Evolutionary conservation across 2,329 filamentous ascomycete genomes (phyloP).

Genomic region (Myotisia sp.): DNA sequence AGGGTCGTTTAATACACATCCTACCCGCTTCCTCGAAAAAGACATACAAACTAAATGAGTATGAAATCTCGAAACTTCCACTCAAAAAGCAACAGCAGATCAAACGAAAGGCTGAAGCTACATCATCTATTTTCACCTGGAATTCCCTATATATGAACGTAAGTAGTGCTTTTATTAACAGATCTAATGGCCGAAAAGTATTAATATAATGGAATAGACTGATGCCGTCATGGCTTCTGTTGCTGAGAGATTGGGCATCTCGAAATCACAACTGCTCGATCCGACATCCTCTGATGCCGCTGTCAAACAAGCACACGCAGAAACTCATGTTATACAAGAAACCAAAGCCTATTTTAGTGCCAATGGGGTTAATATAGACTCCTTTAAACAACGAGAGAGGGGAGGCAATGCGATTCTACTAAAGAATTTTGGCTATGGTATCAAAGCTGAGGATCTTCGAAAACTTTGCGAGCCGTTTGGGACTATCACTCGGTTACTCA

Average conservation of each 20-base stretch:
- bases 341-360: slow-evolving; percentile 81
- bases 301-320: slow-evolving; percentile 90
- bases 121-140: slow-evolving; percentile 78
- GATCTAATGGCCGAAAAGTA: neutral
- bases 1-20: slow-evolving; percentile 83
- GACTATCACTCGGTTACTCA: slow-evolving; percentile 63
- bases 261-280: slow-evolving; percentile 82
- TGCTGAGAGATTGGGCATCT: slow-evolving; percentile 70
- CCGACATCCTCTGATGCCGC: slow-evolving; percentile 91
- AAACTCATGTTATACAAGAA: slow-evolving; percentile 91
- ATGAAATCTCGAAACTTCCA: slow-evolving; percentile 75
- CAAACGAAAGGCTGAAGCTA: slow-evolving; percentile 66
- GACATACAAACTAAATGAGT: slow-evolving; percentile 71
- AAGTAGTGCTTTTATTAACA: slow-evolving; percentile 16
- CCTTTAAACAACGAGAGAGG: slow-evolving; percentile 72
- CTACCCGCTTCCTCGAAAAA: slow-evolving; percentile 72
- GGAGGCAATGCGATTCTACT: slow-evolving; percentile 80
- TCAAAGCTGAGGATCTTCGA: slow-evolving; percentile 62
- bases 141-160: slow-evolving; percentile 99
- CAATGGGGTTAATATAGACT: slow-evolving; percentile 80
- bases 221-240: slow-evolving; percentile 88
- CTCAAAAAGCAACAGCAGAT: slow-evolving; percentile 90
- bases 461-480: slow-evolving; percentile 77
- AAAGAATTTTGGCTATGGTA: slow-evolving; percentile 86
- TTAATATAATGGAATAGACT: slow-evolving; percentile 30